These are phyloP conservation scores for Raphanus sativus DNA, from an alignment of 345 rosid genomes.

Conservation along the genomic window DNA sequence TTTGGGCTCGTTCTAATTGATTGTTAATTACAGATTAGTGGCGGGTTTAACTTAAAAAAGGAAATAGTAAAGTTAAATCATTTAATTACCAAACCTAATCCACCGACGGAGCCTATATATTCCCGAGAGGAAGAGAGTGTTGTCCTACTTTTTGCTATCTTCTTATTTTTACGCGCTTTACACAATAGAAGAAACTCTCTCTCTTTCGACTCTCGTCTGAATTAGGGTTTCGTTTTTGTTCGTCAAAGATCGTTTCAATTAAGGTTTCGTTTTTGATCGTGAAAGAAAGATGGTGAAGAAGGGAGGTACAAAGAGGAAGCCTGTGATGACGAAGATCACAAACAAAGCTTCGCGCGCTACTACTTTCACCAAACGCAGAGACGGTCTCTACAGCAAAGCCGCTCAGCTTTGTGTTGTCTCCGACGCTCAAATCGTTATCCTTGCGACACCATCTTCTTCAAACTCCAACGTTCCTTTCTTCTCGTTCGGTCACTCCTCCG, in stretches of 20 bases:
- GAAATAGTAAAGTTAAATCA: not conserved
- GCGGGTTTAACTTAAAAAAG: not conserved
- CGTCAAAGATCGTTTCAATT: too few species aligned
- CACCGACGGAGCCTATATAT: not conserved
- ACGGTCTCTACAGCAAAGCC: constrained; percentile 9
- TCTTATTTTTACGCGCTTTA: too few species aligned
- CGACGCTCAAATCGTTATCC: constrained; percentile 1
- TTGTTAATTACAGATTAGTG: not conserved
- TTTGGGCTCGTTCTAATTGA: not conserved
- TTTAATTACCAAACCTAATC: not conserved
- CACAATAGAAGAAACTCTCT: too few species aligned
- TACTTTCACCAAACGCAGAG: not conserved
- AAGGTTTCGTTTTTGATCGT: not conserved
- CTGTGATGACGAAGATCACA: not conserved
- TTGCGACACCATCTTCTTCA: not conserved
- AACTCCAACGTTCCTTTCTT: not conserved
- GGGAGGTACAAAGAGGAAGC: constrained; percentile 12
- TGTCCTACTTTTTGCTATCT: too few species aligned
- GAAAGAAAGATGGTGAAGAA: not conserved
- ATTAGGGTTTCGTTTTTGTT: too few species aligned
- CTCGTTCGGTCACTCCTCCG: constrained; percentile 20
- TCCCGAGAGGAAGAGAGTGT: too few species aligned
- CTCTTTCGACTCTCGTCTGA: too few species aligned
- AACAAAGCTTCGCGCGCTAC: not conserved
- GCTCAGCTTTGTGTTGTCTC: constrained; percentile 8